Evolutionary conservation across 2,329 filamentous ascomycete genomes (phyloP), one percentile per base, ranked within the genome.

Genomic region (Cercospora sp.): DNA sequence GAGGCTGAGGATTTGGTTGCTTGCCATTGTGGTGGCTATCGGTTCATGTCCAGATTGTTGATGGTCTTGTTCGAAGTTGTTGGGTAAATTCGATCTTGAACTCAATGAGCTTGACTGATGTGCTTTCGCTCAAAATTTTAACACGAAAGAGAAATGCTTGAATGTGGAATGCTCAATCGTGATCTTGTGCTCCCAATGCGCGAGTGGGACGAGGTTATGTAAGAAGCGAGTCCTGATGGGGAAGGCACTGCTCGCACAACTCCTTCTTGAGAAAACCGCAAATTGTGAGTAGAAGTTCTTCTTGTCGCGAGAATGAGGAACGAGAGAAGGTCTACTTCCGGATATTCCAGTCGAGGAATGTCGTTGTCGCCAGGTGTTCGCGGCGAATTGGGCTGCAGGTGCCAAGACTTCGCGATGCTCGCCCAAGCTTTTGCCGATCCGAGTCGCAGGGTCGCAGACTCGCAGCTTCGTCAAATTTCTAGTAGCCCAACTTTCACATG

Each of bases 1-100:
- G 60, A 86, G 82, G 28, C 87, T 87, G 42, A 89, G 75, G 42
- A 88, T 74, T 36, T 81, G 79, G 66, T 80, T 80, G 75, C 83
- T 78, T 70, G 77, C 76, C 67, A 72, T 75, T 60, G 69, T 45
- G n/a, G 18, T 48, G 39, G 31, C 57, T 68, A 68, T 62, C 33
- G 65, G 28, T 26, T 42, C 67, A 69, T 69, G 55, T 59, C 31
- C 39, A 65, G 28, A 28, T 28, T 33, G 57, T 23, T 62, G 58
- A 10, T 20, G 20, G 30, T 62, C 57, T 45, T 45, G 26, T 51
- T 1, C 6, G 23, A 26, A 2, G 5, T 31, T 28, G 20, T 10
- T 13, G 7, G 3, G 12, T 12, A 4, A 20, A 18, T 12, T 5
- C 3, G 55, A n/a, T 20, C 9, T 36, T 12, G 30, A 18, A 0